Percentiles rank a stretch among this genome's conserved stretches.
Evolutionary conservation across 1,139 yeast species (phyloP).

Genomic region (Nadsonia starkeyi-henricii): DNA sequence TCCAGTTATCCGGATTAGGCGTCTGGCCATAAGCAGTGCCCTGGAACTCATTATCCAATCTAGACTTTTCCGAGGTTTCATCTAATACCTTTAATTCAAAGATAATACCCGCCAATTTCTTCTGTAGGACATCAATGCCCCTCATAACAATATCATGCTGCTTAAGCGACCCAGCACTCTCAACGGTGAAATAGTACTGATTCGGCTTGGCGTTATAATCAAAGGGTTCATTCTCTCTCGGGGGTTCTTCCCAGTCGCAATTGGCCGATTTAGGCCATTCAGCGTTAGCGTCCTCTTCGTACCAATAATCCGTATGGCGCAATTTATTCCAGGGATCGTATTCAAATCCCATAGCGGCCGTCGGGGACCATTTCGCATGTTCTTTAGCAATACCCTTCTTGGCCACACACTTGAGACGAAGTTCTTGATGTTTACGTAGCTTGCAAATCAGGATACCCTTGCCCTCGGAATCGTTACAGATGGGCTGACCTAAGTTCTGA

Average conservation of each 20-base stretch:
- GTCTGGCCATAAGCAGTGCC: too few species aligned
- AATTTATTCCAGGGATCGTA: conserved; percentile 99
- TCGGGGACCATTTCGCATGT: conserved; percentile 97
- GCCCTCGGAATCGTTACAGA: conserved; percentile 59
- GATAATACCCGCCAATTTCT: conserved; percentile 60
- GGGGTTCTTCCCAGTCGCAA: conserved; percentile 93
- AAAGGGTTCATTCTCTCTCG: conserved; percentile 74
- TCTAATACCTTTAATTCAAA: conserved; percentile 5
- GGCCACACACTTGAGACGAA: conserved; percentile 81
- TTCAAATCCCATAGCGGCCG: conserved; percentile 94
- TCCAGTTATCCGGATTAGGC: background rate
- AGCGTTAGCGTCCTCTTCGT: conserved; percentile 69
- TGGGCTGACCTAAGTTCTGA: conserved; percentile 54
- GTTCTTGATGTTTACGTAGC: conserved; percentile 83
- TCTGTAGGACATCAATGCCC: conserved; percentile 73
- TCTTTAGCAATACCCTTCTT: conserved; percentile 97
- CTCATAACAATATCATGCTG: conserved; percentile 82
- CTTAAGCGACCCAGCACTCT: conserved; percentile 77
- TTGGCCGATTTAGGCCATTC: conserved; percentile 92
- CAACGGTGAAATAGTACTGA: conserved; percentile 75
- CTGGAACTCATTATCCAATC: too few species aligned
- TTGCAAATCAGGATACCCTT: conserved; percentile 85
- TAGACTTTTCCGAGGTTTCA: background rate
- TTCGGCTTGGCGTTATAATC: conserved; percentile 76
- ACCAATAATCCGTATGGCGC: conserved; percentile 93